Evolutionary conservation across 305 asterid species (phyloP).

Genomic region (Ilex paraguariensis): DNA sequence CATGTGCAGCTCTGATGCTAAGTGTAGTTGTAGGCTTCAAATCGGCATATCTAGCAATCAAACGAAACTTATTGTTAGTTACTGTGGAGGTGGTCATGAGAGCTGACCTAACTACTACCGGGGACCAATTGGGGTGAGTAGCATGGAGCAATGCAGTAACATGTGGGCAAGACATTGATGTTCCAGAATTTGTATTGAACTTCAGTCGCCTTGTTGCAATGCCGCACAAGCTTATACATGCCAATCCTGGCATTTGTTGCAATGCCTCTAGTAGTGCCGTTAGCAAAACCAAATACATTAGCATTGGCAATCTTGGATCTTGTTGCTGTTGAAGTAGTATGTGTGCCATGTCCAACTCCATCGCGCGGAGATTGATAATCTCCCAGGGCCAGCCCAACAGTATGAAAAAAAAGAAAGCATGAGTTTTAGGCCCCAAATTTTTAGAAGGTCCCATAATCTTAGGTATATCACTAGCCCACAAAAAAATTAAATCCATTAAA

Average conservation of each 20-base stretch:
- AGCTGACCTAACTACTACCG: slow-evolving; percentile 17
- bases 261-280: background rate
- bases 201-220: slow-evolving; percentile 6
- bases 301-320: background rate
- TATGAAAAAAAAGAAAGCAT: too few species aligned
- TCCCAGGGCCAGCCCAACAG: too few species aligned
- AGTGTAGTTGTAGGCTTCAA: slow-evolving; percentile 6
- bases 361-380: background rate
- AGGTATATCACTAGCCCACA: too few species aligned
- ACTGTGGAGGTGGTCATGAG: slow-evolving; percentile 7
- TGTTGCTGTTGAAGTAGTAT: background rate
- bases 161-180: slow-evolving; percentile 20
- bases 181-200: slow-evolving; percentile 7
- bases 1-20: slow-evolving; percentile 7
- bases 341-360: background rate
- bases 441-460: too few species aligned
- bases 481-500: too few species aligned
- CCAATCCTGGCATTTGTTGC: background rate
- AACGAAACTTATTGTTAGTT: too few species aligned
- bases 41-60: too few species aligned
- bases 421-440: too few species aligned
- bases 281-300: background rate
- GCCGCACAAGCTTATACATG: background rate
- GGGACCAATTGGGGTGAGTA: slow-evolving; percentile 14
- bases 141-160: slow-evolving; percentile 11